Conservation (phyloP, 148 eudicot genomes). For the Dysphania ambrosioides region DNA sequence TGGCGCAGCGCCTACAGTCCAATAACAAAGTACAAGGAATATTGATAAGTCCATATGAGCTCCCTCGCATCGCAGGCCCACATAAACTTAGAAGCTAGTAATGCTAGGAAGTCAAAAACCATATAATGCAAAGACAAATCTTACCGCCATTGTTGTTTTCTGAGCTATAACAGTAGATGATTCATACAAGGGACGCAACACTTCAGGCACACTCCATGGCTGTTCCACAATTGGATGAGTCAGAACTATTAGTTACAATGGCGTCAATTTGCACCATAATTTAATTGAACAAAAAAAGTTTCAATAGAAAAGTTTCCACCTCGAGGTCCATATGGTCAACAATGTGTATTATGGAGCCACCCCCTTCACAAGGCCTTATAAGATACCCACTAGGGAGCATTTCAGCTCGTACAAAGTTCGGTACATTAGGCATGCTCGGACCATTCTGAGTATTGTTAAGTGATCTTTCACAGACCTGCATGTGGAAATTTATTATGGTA, state of each 20-base stretch:
- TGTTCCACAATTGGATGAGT: constrained; percentile 15
- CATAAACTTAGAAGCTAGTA: background rate
- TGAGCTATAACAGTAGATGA: constrained; percentile 78
- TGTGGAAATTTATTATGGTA: background rate
- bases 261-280: background rate
- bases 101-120: background rate
- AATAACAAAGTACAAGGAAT: background rate
- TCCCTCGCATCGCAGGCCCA: too few relatives aligned
- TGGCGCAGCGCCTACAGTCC: constrained; percentile 63
- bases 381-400: constrained; percentile 76
- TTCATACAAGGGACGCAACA: constrained; percentile 73
- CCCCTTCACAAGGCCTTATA: constrained; percentile 83
- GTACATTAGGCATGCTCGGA: constrained; percentile 79
- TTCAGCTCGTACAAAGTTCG: constrained; percentile 74
- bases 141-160: constrained; percentile 74
- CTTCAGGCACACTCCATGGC: constrained; percentile 91
- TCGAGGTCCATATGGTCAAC: constrained; percentile 83
- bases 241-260: constrained; percentile 15
- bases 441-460: constrained; percentile 83
- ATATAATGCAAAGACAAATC: background rate
- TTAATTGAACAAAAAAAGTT: background rate
- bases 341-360: constrained; percentile 77
- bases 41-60: background rate
- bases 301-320: constrained; percentile 26
- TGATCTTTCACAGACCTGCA: constrained; percentile 91